Base-by-base conservation (phyloP, 169 alveolate species). In the Ichthyophthirius multifiliis region DNA sequence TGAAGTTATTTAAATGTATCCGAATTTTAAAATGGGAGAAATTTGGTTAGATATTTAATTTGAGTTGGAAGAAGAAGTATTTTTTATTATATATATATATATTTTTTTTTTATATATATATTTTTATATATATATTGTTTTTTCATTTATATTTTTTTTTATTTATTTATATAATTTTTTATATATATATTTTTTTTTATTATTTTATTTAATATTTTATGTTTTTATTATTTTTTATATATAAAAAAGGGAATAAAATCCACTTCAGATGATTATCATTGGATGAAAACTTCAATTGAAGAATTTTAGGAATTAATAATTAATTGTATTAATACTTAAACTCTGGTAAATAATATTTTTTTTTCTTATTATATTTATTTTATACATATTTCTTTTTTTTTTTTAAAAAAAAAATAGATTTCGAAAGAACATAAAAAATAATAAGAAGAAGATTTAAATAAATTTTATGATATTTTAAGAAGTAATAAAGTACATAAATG, bases 41-140 rank as follows among this genome's bases (percentile, higher is more conserved):
- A 88, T 90, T 48, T 92, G 96, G 96, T 86, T 86, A 65, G 96
- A 93, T 76, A 92, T 90, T 23, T 88, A 87, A 44, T 87, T 83
- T 46, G 94, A 88, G 47, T 83, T 89, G 12, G 89, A 84, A 47
- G 89, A 88, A 48, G 75, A 71, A 67, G 77, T 67, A 67, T 27
- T 27, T 27, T 55, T 55, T 55, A 27, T 12, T 10, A n/a, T 4
- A n/a, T 45, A n/a, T 4, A 45, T 45, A 16, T 3, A 15, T 20
- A 1, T 0, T 48, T 5, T 15, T n/a, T 20, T 45, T 45, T 5
- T 5, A n/a, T n/a, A n/a, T n/a, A n/a, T n/a, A n/a, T n/a, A n/a
- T n/a, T n/a, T n/a, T n/a, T n/a, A n/a, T 45, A 45, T 45, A 45
- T 13, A n/a, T 45, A 45, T 6, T 6, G 18, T 45, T n/a, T 6